Percentiles rank a stretch among this genome's conserved stretches.
These are phyloP conservation scores for Heritiera fomes DNA, from an alignment of 345 rosid genomes.

Conservation along the genomic window DNA sequence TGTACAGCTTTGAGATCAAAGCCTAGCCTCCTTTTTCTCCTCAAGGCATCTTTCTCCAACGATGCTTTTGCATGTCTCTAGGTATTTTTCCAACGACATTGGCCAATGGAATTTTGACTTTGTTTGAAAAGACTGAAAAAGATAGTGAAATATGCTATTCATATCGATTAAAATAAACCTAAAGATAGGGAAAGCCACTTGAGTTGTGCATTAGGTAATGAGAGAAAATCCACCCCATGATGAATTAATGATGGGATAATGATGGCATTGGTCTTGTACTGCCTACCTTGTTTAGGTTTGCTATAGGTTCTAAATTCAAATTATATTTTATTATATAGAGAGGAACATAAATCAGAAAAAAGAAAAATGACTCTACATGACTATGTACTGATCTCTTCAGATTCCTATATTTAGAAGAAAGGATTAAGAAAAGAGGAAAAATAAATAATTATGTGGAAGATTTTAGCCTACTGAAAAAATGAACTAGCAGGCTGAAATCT, in stretches of 20 bases:
- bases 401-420: too few relatives aligned
- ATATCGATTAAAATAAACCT: neutral
- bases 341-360: too few relatives aligned
- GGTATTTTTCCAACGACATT: slow-evolving; percentile 14
- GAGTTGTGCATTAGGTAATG: neutral
- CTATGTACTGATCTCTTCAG: too few relatives aligned
- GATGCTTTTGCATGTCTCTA: slow-evolving; percentile 8
- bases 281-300: neutral
- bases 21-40: neutral
- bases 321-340: too few relatives aligned
- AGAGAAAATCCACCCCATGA: neutral
- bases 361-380: too few relatives aligned
- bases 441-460: too few relatives aligned
- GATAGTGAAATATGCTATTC: slow-evolving; percentile 1
- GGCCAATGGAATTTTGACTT: neutral
- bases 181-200: slow-evolving; percentile 2
- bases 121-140: slow-evolving; percentile 17
- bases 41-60: slow-evolving; percentile 23
- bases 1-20: neutral
- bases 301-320: too few relatives aligned
- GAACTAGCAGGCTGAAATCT: too few relatives aligned
- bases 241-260: slow-evolving; percentile 23
- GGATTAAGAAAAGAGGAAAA: too few relatives aligned
- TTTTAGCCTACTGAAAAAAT: too few relatives aligned
- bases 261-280: slow-evolving; percentile 32